These are phyloP conservation scores for Metschnikowia kunwiensis DNA, from an alignment of 805 yeast genomes.

Conservation along the genomic window DNA sequence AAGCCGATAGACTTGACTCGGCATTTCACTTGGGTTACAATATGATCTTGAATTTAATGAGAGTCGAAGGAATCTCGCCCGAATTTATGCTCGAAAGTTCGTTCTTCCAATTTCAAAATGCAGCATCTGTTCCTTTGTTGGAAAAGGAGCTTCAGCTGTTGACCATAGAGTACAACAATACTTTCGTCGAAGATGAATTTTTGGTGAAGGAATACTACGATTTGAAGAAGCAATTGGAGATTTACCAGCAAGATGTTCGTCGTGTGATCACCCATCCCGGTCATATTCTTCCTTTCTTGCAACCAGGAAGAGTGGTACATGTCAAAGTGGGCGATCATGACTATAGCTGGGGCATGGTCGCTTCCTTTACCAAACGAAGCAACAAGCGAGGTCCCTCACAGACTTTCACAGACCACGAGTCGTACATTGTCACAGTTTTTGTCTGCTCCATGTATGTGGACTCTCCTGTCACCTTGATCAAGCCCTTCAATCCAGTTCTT, in stretches of 20 bases:
- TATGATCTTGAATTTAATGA: constrained; percentile 91
- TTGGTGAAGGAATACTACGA: constrained; percentile 81
- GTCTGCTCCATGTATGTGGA: constrained; percentile 75
- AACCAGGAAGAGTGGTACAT: constrained; percentile 81
- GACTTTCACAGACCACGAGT: constrained; percentile 76
- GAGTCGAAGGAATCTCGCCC: constrained; percentile 98
- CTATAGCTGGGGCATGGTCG: constrained; percentile 97
- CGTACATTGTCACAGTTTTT: constrained; percentile 83
- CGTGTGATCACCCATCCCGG: constrained; percentile 90
- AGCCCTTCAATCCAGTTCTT: constrained; percentile 71
- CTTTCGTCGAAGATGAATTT: constrained; percentile 70
- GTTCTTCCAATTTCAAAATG: constrained; percentile 92
- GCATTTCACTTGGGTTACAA: constrained; percentile 97
- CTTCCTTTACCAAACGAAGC: constrained; percentile 67
- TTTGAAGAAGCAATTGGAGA: constrained; percentile 63
- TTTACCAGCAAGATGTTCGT: constrained; percentile 71
- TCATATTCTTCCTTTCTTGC: constrained; percentile 75
- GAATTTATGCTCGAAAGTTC: constrained; percentile 95
- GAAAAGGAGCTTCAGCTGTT: constrained; percentile 62
- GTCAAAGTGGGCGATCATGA: constrained; percentile 59
- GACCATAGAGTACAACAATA: constrained; percentile 44
- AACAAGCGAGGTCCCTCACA: constrained; percentile 58
- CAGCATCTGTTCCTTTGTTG: constrained; percentile 82
- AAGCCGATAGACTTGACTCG: constrained; percentile 94
- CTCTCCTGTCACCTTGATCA: constrained; percentile 78